Base-by-base conservation (phyloP, 192 early-diverging fungal species). In the Coemansia sp. region DNA sequence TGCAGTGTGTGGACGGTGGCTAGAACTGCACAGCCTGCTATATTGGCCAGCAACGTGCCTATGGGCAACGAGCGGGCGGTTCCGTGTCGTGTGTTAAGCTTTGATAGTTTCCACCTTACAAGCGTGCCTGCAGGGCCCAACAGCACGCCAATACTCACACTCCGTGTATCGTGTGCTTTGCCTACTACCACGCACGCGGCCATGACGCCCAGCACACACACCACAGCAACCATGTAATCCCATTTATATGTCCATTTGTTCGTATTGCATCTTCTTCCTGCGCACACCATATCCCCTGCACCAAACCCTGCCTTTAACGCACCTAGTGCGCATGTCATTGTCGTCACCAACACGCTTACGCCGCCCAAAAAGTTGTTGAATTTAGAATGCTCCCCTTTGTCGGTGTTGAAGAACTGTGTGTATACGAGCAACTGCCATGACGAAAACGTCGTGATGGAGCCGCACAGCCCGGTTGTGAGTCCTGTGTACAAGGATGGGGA, bases 381-480 rank as follows among this genome's bases (percentile, higher is more conserved):
- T 13, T 63, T 43, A 16, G 66, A 48, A 23, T 82, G 79, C 9
- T 29, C 26, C 8, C n/a, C 14, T 1, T 23, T 12, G 22, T 3
- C 5, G 0, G 67, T 73, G 50, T 82, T 82, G 58, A 76, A 82
- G 13, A 82, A 70, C 65, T 73, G 74, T 37, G 68, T 26, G 57
- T 86, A 88, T 3, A 84, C 75, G 5, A 65, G 82, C 35, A 90
- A 63, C 57, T 85, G 85, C 89, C 89, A 93, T 1, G 89, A 89
- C 13, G 91, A 93, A 59, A 93, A 93, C 1, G 89, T 89, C 0
- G 91, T 93, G 9, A 93, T 90, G 1, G 91, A 93, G 0, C 91
- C 91, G 59, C 91, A 93, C 35, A 93, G 83, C 3, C 91, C 91
- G 5, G 86, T 87, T 12, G 85, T 78, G 0, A 92, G 29, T 0